Base-by-base conservation (phyloP, 1,284 basidiomycete species). In the Spongispora temasekensis region DNA sequence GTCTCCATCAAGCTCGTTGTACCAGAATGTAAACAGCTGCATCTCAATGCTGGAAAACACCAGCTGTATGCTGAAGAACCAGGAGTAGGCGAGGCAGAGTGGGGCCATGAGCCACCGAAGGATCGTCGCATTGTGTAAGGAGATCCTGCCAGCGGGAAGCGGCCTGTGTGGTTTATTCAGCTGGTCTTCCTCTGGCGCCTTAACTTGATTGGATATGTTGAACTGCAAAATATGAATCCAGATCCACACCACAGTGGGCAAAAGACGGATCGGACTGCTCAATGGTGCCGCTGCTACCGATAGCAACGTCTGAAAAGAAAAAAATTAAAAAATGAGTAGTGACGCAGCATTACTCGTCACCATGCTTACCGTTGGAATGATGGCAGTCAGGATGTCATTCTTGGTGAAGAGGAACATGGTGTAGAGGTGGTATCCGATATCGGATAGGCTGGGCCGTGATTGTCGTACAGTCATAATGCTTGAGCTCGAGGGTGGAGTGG, bases 181-280 rank as follows among this genome's bases (percentile, higher is more conserved):
- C 23, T 57, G 61, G 64, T 83, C 81, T 62, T 82, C 81, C 17
- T 75, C 73, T 2, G 72, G 70, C 3, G 68, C 66, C 23, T 77
- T 67, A 50, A 71, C 72, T 65, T 82, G 81, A 57, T 82, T 82
- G 1, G 81, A 75, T 21, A 82, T 66, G 51, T 76, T 67, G 62
- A 78, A 78, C 37, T 80, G 79, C 10, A 83, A 67, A 2, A 77
- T 62, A 44, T 83, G 78, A 2, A 78, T 42, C 78, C 77, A 83
- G 5, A 78, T 68, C 81, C 81, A 83, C 25, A 76, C 67, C 2
- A 74, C 53, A 1, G 69, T 63, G 27, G 76, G 71, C 2, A 67
- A 37, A 17, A 78, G 59, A 10, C 64, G 66, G 5, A 44, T 53
- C 17, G 68, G 34, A 19, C 60, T 59, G 40, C 58, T 59, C 8